These are phyloP conservation scores for Endoconidiophora laricicola DNA, from an alignment of 2,329 filamentous ascomycete species.

Conservation along the genomic window DNA sequence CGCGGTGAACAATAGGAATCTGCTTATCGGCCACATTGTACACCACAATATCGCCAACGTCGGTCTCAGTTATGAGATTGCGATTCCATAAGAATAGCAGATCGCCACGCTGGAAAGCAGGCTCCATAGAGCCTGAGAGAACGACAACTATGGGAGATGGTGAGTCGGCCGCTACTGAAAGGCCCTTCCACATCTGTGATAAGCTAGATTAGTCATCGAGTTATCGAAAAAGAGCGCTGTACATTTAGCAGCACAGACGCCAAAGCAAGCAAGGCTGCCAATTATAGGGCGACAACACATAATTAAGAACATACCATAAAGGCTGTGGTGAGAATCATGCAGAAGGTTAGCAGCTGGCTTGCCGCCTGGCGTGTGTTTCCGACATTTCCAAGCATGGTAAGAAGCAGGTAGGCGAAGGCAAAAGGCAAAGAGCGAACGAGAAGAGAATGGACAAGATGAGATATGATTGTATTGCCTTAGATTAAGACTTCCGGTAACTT, in stretches of 20 bases:
- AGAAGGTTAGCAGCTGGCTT: slow-evolving; percentile 76
- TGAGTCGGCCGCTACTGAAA: slow-evolving; percentile 62
- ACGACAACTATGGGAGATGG: slow-evolving; percentile 68
- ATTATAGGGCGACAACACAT: not conserved
- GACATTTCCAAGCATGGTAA: slow-evolving; percentile 50
- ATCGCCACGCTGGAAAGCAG: slow-evolving; percentile 65
- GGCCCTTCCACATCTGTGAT: slow-evolving; percentile 63
- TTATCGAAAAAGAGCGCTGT: not conserved
- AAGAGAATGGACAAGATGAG: not conserved
- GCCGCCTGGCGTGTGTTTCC: slow-evolving; percentile 65
- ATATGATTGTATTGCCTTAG: too few species aligned
- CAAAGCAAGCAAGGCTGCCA: not conserved
- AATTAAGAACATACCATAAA: slow-evolving; percentile 50
- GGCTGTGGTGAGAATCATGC: slow-evolving; percentile 72
- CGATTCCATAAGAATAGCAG: slow-evolving; percentile 65
- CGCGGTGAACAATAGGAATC: slow-evolving; percentile 90
- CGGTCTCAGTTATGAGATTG: slow-evolving; percentile 37
- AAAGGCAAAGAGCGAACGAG: not conserved
- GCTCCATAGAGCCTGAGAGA: slow-evolving; percentile 73
- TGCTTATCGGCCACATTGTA: slow-evolving; percentile 82
- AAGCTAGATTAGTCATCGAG: not conserved
- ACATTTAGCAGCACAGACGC: not conserved
- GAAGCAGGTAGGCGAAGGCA: not conserved
- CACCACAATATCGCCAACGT: slow-evolving; percentile 41
- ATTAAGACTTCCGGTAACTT: too few species aligned